A percentile compares a stretch with the other conserved stretches of the same genome.
phyloP scores from a whole-genome alignment of 306 rosid genomes.

The Sophora flavescens region DNA sequence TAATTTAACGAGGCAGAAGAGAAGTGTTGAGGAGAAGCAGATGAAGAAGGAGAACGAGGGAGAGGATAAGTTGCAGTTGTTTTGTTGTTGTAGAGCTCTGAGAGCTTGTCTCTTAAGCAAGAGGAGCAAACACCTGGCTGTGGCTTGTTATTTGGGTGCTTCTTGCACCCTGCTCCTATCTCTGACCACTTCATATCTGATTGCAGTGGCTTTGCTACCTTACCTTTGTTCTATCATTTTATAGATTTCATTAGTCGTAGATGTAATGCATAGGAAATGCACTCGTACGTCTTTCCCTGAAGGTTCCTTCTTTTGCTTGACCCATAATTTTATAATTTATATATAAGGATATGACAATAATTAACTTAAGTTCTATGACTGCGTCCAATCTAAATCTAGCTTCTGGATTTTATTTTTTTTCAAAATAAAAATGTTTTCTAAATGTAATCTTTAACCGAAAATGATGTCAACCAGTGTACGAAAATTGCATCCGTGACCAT shows the following conservation, averaged over 20 bases:
- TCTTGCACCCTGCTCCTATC: constrained; percentile 53
- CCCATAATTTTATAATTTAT: neutral
- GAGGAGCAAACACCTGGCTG: constrained; percentile 65
- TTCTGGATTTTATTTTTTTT: neutral
- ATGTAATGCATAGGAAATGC: constrained; percentile 28
- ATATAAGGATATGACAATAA: neutral
- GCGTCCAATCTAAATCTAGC: constrained; percentile 42
- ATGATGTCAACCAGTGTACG: neutral
- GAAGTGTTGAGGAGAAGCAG: neutral
- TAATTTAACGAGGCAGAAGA: constrained; percentile 37
- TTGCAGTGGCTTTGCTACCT: neutral
- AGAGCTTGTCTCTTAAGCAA: constrained; percentile 67
- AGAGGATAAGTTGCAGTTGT: constrained; percentile 10
- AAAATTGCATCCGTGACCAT: neutral
- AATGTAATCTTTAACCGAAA: neutral
- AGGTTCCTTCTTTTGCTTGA: constrained; percentile 33
- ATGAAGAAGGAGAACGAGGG: neutral
- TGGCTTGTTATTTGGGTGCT: constrained; percentile 55
- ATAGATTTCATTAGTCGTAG: constrained; percentile 33
- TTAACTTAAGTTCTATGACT: constrained; percentile 38
- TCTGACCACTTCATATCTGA: constrained; percentile 63
- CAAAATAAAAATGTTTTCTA: neutral
- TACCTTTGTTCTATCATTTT: constrained; percentile 22
- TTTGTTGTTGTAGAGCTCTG: constrained; percentile 49
- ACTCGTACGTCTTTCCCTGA: constrained; percentile 28